Percentiles rank a stretch among this genome's conserved stretches.
Evolutionary conservation across 257 asterid species (phyloP).

Genomic region (Buddleja alternifolia): DNA sequence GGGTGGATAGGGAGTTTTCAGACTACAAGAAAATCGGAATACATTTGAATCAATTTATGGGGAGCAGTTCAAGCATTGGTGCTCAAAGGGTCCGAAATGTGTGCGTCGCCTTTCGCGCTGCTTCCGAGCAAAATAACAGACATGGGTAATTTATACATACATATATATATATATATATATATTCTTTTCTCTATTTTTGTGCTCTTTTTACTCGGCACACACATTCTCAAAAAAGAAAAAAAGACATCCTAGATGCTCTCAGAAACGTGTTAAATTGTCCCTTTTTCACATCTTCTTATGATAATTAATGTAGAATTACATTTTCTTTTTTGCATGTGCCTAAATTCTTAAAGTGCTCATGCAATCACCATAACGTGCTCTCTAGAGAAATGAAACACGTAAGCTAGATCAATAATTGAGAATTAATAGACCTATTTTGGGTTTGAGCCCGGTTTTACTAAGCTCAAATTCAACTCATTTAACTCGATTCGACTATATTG

Average conservation of each 20-base stretch:
- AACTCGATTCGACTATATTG: too few species aligned
- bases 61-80: conserved; percentile 97
- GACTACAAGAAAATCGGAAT: conserved; percentile 81
- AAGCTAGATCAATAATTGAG: neutral
- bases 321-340: conserved; percentile 5
- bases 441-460: too few species aligned
- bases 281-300: neutral
- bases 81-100: conserved; percentile 78
- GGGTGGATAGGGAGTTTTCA: conserved; percentile 68
- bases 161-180: too few species aligned
- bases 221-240: neutral
- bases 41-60: conserved; percentile 87
- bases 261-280: neutral
- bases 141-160: conserved; percentile 46
- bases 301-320: too few species aligned
- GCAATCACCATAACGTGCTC: neutral
- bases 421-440: too few species aligned
- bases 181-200: neutral
- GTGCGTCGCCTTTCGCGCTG: conserved; percentile 87
- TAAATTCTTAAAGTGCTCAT: neutral
- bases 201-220: neutral
- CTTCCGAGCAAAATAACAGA: conserved; percentile 63
- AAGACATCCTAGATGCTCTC: neutral
- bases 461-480: too few species aligned
- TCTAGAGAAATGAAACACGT: neutral